Evolutionary conservation across 305 asterid species (phyloP), one percentile per base, ranked within the genome.

Genomic region (Fraxinus greggii): DNA sequence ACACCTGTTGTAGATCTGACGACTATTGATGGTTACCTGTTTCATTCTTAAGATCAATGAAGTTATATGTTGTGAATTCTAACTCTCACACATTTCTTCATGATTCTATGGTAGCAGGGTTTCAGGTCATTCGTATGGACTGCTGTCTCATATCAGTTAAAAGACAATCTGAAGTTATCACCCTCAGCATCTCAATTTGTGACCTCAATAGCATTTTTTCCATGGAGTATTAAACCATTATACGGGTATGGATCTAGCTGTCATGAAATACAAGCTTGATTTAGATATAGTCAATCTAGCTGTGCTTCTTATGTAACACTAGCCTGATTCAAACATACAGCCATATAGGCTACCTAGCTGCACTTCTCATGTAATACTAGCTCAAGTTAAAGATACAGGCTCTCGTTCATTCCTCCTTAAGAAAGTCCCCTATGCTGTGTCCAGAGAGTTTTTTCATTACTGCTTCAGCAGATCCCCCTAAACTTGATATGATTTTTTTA

Each of bases 121-220:
- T 95, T 95, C 87, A 93, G 98, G 88, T 95, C 98, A 81, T 95
- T 93, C 78, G 98, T 93, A 33, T 95, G 98, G 98, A 95, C 98
- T 76, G 97, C 98, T 32, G 98, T 95, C 81, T 93, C 98, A 17
- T 95, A 95, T 87, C 97, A 91, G 90, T 89, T 95, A 82, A 95
- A 95, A 91, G 99, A 95, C 90, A 88, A 87, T 86, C 89, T 95
- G 70, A 89, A 91, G 88, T 81, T 95, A 85, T 90, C 99, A 5
- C 99, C 99, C 81, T 93, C 99, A 33, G 97, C 97, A 65, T 91
- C 98, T 81, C 99, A 95, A 85, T 95, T 92, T 85, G 92, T 95
- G 89, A 90, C 98, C 69, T 91, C 99, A 63, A 83, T 95, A 80
- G 94, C 92, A 77, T 92, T 95, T 86, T 93, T 92, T 51, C 99